Base-by-base conservation (phyloP, 2,329 filamentous ascomycete species). In the Coniochaeta sp. region DNA sequence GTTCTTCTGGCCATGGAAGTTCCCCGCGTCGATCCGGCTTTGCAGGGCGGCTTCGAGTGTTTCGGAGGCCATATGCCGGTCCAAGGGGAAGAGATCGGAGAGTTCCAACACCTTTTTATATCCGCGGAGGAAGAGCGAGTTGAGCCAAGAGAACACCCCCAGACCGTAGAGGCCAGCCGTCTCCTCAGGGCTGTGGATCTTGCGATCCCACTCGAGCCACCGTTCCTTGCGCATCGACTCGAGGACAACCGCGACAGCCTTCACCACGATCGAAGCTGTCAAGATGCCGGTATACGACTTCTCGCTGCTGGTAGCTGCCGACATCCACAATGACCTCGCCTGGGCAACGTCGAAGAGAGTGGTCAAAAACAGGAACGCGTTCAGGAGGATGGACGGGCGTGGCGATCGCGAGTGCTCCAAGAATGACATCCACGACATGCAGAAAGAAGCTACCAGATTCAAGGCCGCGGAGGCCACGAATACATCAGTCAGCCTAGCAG, bases 291-390 rank as follows among this genome's bases (percentile, higher is more conserved):
- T 67, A 26, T 67, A 72, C 6, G 67, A 62, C 16, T 61, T n/a
- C 17, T 67, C 65, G 31, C 62, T 47, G 14, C 8, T 0, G 19
- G 43, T 63, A 12, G 8, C n/a, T n/a, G 56, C 56, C 19, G 56
- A 61, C 40, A 81, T 68, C 71, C 76, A 81, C 2, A 76, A 62
- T 0, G 79, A 81, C 9, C 80, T 70, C 0, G 70, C 68, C 61
- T 76, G 76, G 0, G 72, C 72, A 2, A 73, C 65, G 40, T 82
- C 80, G 26, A 81, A 71, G 1, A 82, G 64, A 0, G 78, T 63
- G 1, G 76, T 76, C 3, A 80, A 40, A 11, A 75, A 63, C 3
- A 82, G 62, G 57, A 76, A 82, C 12, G 66, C 62, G 17, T 67
- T 73, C 14, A 82, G 66, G 2, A 82, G 58, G 0, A 75, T 67